phyloP scores from a whole-genome alignment of 495 filamentous ascomycete genomes.

The Thermothielavioides terrestris region DNA sequence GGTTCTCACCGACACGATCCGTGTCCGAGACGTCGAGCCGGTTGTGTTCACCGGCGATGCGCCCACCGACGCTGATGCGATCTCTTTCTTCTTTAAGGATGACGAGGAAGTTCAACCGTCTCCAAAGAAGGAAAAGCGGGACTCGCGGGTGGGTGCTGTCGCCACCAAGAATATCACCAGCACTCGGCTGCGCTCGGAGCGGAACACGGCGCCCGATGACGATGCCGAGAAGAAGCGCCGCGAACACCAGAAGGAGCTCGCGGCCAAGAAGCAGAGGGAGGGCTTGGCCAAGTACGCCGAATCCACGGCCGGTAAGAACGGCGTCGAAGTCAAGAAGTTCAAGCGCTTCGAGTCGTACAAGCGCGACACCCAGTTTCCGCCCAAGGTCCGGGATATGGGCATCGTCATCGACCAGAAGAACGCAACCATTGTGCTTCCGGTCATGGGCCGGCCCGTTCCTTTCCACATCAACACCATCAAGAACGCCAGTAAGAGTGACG shows the following conservation, averaged over 20 bases:
- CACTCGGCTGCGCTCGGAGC: slow-evolving; percentile 85
- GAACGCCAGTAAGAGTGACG: slow-evolving; percentile 89
- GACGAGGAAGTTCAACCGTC: slow-evolving; percentile 62
- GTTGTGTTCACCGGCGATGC: slow-evolving; percentile 90
- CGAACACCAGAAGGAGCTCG: slow-evolving; percentile 89
- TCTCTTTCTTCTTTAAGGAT: slow-evolving; percentile 96
- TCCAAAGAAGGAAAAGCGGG: slow-evolving; percentile 72
- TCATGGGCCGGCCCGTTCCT: slow-evolving; percentile 95
- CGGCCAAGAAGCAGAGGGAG: slow-evolving; percentile 77
- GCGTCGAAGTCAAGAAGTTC: slow-evolving; percentile 89
- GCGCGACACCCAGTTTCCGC: slow-evolving; percentile 88
- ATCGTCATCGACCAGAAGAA: slow-evolving; percentile 88
- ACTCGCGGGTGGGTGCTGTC: slow-evolving; percentile 70
- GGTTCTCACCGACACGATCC: slow-evolving; percentile 85
- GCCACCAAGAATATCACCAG: slow-evolving; percentile 88
- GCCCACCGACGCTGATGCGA: slow-evolving; percentile 78
- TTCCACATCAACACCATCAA: slow-evolving; percentile 99
- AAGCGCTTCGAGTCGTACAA: slow-evolving; percentile 99
- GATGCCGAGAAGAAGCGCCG: slow-evolving; percentile 80
- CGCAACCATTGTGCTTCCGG: slow-evolving; percentile 81
- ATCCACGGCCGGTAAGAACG: slow-evolving; percentile 75
- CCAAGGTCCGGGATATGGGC: slow-evolving; percentile 69
- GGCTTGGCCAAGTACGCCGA: slow-evolving; percentile 74
- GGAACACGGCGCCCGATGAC: slow-evolving; percentile 75
- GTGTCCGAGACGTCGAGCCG: slow-evolving; percentile 66